These are phyloP conservation scores for Aotearoamyces nothofagi DNA, from an alignment of 2,329 filamentous ascomycete genomes.

Conservation along the genomic window DNA sequence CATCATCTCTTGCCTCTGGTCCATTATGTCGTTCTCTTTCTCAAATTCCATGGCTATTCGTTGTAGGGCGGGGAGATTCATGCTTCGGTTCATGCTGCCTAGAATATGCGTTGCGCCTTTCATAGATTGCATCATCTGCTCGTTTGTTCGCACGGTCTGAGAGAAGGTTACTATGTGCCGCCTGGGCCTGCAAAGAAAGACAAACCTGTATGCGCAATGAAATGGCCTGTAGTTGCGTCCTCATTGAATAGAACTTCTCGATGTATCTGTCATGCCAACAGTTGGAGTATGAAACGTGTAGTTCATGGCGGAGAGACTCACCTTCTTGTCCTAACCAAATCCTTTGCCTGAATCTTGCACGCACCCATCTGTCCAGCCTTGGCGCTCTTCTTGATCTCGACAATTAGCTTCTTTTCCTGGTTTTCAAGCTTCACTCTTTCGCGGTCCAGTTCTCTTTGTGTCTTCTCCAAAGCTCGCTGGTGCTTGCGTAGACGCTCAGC, in stretches of 20 bases:
- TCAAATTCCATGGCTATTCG: slow-evolving; percentile 99
- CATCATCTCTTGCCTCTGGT: slow-evolving; percentile 99
- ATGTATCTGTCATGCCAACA: slow-evolving; percentile 62
- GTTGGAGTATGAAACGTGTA: too few relatives aligned
- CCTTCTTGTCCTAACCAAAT: slow-evolving; percentile 81
- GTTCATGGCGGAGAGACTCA: too few relatives aligned
- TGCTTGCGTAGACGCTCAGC: slow-evolving; percentile 85
- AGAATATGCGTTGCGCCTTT: slow-evolving; percentile 89
- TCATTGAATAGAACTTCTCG: slow-evolving; percentile 97
- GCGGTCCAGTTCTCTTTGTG: slow-evolving; percentile 88
- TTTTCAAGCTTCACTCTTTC: slow-evolving; percentile 94
- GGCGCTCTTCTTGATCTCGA: slow-evolving; percentile 95
- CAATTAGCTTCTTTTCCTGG: slow-evolving; percentile 92
- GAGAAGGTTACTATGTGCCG: too few relatives aligned
- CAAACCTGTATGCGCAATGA: slow-evolving; percentile 80
- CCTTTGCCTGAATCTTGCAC: slow-evolving; percentile 95
- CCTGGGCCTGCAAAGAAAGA: slow-evolving; percentile 3
- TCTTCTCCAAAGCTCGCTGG: slow-evolving; percentile 92
- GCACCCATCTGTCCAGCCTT: slow-evolving; percentile 98
- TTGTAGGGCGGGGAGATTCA: slow-evolving; percentile 92
- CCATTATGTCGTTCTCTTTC: slow-evolving; percentile 98
- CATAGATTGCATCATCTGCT: slow-evolving; percentile 99
- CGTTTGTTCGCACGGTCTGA: slow-evolving; percentile 91
- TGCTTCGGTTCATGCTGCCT: slow-evolving; percentile 92
- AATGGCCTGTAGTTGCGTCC: slow-evolving; percentile 91